These are phyloP conservation scores for Apiotrichum brassicae DNA, from an alignment of 1,284 basidiomycete species.

Conservation along the genomic window DNA sequence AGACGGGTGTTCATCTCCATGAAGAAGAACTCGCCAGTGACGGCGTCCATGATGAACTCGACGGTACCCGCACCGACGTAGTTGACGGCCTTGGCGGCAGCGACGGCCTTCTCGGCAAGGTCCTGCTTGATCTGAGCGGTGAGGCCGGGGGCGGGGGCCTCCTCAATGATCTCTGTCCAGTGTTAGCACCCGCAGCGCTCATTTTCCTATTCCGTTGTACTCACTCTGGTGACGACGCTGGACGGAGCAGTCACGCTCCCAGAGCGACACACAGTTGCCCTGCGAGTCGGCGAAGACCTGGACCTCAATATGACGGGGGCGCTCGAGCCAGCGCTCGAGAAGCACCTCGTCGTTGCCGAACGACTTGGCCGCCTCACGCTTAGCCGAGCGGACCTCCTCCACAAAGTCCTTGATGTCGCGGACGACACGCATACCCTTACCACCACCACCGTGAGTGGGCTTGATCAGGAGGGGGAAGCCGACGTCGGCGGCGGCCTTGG, in stretches of 20 bases:
- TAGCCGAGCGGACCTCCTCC: conserved; percentile 72
- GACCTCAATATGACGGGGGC: conserved; percentile 79
- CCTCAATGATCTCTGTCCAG: conserved; percentile 41
- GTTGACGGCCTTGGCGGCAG: conserved; percentile 81
- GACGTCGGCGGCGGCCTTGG: conserved; percentile 47
- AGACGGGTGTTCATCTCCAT: conserved; percentile 95
- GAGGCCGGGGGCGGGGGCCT: conserved; percentile 86
- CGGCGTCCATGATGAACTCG: conserved; percentile 89
- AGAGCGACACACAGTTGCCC: conserved; percentile 75
- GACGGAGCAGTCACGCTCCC: conserved; percentile 91
- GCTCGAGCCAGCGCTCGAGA: conserved; percentile 77
- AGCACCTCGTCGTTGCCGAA: conserved; percentile 82
- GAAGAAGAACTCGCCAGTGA: conserved; percentile 75
- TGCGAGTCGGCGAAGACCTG: conserved; percentile 77
- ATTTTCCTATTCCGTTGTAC: conserved; percentile 6
- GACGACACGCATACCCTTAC: conserved; percentile 65
- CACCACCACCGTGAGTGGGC: conserved; percentile 65
- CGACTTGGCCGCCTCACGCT: conserved; percentile 76
- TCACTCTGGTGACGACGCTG: conserved; percentile 80
- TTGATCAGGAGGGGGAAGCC: conserved; percentile 63
- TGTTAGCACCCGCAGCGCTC: not conserved
- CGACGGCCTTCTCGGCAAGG: conserved; percentile 72
- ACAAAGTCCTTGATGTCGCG: conserved; percentile 49
- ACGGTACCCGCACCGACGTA: conserved; percentile 89
- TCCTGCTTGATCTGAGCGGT: conserved; percentile 67